Base-by-base conservation (phyloP, 140 eudicot species). In the Cichorium intybus region DNA sequence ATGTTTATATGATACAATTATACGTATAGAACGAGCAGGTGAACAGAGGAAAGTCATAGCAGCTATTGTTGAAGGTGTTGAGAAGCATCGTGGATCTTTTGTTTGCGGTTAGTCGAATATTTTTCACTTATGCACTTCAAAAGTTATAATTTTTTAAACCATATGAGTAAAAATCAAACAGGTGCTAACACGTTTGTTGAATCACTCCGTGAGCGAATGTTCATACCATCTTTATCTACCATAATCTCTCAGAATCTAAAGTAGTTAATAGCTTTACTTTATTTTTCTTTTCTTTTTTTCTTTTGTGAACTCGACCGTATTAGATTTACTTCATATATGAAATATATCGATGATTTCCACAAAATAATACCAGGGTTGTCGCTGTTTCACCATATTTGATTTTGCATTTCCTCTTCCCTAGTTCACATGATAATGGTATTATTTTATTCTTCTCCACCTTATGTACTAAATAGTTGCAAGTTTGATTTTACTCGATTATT, bases 41-140 rank as follows among this genome's bases (percentile, higher is more conserved):
- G 97, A 93, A 70, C 88, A 89, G 75, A 95, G 97, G 54, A 93
- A 93, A 77, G 97, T 93, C 41, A 93, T 88, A 61, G 94, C 89
- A 5, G 94, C 99, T 66, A 95, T 97, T 34, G 97, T 93, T 83
- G 99, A 93, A 77, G 99, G 99, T 51, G 99, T 89, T 74, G 97
- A 93, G 29, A 93, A 80, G 60, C 85, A 84, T 69, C 86, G 90
- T 95, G 97, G 99, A 3, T 48, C 95, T 10, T 73, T 93, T 57
- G 79, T 74, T 28, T 75, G 93, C 37, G 90, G 99, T 88, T 64
- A 23, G 84, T 84, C 50, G 41, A 55, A 48, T 68, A 17, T 26
- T 33, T 56, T 39, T 34, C 60, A 1, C 8, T 48, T 34, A 5
- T 24, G 52, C 33, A 58, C 39, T 43, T 60, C 24, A 16, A 22